Evolutionary conservation across 805 yeast genomes (phyloP).

Genomic region (Metschnikowia peoriensis): DNA sequence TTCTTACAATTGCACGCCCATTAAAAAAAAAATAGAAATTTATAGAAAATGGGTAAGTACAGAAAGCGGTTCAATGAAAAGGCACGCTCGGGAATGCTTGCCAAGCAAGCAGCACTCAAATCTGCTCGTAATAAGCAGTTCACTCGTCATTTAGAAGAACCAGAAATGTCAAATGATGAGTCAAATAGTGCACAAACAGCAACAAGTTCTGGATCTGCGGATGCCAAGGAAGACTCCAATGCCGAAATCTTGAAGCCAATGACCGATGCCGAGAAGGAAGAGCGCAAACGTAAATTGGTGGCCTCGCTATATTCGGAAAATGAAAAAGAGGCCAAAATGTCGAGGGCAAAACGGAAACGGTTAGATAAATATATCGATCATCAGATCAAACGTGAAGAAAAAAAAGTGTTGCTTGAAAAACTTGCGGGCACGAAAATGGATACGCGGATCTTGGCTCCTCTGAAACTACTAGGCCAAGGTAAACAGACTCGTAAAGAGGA

Average conservation of each 20-base stretch:
- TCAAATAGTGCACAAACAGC: background rate
- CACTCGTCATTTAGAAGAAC: slow-evolving; percentile 38
- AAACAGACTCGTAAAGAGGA: slow-evolving; percentile 64
- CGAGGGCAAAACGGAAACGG: slow-evolving; percentile 70
- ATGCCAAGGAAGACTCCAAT: slow-evolving; percentile 46
- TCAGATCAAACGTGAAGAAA: slow-evolving; percentile 85
- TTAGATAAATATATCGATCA: slow-evolving; percentile 91
- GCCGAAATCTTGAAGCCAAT: slow-evolving; percentile 62
- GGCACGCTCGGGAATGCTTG: slow-evolving; percentile 81
- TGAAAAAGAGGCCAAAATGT: slow-evolving; percentile 60
- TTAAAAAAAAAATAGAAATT: background rate
- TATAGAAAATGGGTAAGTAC: slow-evolving; percentile 69
- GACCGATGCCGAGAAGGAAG: slow-evolving; percentile 59
- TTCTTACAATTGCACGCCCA: background rate
- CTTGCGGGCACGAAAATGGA: slow-evolving; percentile 68
- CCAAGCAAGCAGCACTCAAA: slow-evolving; percentile 70
- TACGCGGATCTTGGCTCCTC: slow-evolving; percentile 63
- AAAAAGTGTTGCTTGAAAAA: slow-evolving; percentile 71
- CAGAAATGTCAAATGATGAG: slow-evolving; percentile 15
- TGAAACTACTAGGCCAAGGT: slow-evolving; percentile 78
- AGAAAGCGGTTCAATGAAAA: slow-evolving; percentile 79
- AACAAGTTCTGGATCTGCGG: slow-evolving; percentile 1
- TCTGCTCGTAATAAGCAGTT: slow-evolving; percentile 70
- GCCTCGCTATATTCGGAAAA: slow-evolving; percentile 57
- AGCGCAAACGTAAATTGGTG: slow-evolving; percentile 62